phyloP scores from a whole-genome alignment of 805 yeast genomes.

The Yarrowia porcina region DNA sequence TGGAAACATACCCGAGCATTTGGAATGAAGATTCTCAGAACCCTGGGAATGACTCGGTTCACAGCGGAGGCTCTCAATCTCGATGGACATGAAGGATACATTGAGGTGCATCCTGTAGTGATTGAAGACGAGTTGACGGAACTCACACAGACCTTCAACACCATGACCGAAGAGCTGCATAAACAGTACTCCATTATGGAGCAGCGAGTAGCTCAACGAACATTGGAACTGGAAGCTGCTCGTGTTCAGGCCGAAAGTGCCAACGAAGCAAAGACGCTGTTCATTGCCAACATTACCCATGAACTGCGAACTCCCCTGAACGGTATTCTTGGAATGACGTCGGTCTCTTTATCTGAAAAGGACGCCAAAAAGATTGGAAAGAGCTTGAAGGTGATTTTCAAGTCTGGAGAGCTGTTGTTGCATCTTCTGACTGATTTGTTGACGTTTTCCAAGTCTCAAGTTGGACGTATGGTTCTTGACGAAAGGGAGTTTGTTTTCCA shows the following conservation, averaged over 20 bases:
- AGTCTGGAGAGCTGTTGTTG: slow-evolving; percentile 82
- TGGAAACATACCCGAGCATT: background rate
- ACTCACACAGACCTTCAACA: slow-evolving; percentile 81
- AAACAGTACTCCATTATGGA: slow-evolving; percentile 81
- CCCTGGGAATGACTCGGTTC: slow-evolving; percentile 18
- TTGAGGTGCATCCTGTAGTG: slow-evolving; percentile 23
- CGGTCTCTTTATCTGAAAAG: slow-evolving; percentile 83
- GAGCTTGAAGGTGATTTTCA: slow-evolving; percentile 73
- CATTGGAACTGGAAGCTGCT: slow-evolving; percentile 72
- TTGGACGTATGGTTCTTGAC: slow-evolving; percentile 79
- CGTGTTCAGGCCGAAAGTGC: slow-evolving; percentile 54
- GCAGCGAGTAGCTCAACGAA: slow-evolving; percentile 81
- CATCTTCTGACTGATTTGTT: slow-evolving; percentile 87
- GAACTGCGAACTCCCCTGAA: slow-evolving; percentile 92
- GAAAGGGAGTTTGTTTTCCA: slow-evolving; percentile 69
- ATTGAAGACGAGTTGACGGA: slow-evolving; percentile 77
- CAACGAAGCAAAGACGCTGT: slow-evolving; percentile 89
- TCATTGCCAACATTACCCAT: slow-evolving; percentile 90
- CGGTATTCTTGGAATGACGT: slow-evolving; percentile 94
- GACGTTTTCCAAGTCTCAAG: slow-evolving; percentile 82
- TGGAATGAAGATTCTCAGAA: slow-evolving; percentile 1
- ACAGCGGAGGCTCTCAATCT: slow-evolving; percentile 1
- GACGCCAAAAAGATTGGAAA: slow-evolving; percentile 64
- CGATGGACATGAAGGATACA: slow-evolving; percentile 7
- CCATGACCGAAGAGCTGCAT: slow-evolving; percentile 84